phyloP scores from a whole-genome alignment of 345 rosid species.

The Sisymbrium irio region DNA sequence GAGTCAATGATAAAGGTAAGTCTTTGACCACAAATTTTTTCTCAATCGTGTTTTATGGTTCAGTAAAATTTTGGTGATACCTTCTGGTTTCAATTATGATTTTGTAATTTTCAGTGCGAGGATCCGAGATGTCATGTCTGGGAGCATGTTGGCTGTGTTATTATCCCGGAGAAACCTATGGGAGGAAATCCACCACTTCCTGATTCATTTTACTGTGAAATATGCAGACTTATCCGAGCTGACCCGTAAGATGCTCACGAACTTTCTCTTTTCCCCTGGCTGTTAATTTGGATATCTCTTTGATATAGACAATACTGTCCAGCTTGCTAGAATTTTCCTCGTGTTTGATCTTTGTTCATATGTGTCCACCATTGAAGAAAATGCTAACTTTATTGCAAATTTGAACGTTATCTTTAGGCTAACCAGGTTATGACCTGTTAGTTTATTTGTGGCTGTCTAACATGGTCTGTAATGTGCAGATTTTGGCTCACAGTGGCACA shows the following conservation, averaged over 20 bases:
- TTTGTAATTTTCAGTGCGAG: constrained; percentile 62
- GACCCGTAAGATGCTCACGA: constrained; percentile 70
- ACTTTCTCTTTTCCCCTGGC: neutral
- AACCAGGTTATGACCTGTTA: neutral
- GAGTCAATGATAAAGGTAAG: constrained; percentile 74
- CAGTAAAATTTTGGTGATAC: neutral
- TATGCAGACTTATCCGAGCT: constrained; percentile 86
- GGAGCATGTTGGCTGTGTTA: constrained; percentile 84
- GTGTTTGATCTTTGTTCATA: neutral
- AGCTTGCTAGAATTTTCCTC: neutral
- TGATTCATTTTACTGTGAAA: constrained; percentile 76
- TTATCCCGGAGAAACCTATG: constrained; percentile 65
- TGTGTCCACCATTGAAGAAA: neutral
- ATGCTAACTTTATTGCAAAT: neutral
- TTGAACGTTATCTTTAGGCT: neutral
- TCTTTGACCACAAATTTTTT: neutral
- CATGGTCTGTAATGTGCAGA: constrained; percentile 42
- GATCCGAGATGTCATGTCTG: constrained; percentile 68
- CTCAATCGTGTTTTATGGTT: constrained; percentile 1
- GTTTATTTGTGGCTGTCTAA: neutral
- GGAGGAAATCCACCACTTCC: constrained; percentile 64
- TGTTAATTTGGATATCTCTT: neutral
- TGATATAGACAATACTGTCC: neutral
- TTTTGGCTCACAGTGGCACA: constrained; percentile 65
- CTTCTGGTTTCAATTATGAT: neutral